A percentile compares a stretch with the other conserved stretches of the same genome.
phyloP scores from a whole-genome alignment of 345 rosid species.

The Dimocarpus longan region DNA sequence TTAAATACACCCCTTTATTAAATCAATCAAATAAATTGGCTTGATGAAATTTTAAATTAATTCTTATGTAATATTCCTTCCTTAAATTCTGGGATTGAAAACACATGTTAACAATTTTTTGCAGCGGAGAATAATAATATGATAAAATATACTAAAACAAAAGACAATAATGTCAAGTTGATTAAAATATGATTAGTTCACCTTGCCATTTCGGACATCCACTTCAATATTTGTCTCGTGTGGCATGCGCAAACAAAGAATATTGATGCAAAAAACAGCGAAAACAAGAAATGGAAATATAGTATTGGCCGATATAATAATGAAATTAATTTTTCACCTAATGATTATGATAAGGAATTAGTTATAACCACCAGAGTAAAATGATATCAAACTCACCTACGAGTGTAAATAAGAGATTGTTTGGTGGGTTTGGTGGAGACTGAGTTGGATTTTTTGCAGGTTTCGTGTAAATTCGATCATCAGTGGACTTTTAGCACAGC shows the following conservation, averaged over 20 bases:
- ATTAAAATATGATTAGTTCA: conserved; percentile 4
- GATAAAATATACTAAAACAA: not conserved
- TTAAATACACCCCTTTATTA: too few relatives aligned
- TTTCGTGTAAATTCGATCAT: not conserved
- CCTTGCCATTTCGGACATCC: not conserved
- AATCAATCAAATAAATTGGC: too few relatives aligned
- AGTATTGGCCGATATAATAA: not conserved
- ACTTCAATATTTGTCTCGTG: not conserved
- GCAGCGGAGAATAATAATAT: not conserved
- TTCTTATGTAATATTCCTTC: not conserved
- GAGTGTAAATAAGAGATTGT: not conserved
- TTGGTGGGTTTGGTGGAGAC: not conserved
- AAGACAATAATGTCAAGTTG: not conserved
- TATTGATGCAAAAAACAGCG: too few relatives aligned
- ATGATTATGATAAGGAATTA: not conserved
- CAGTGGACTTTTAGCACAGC: not conserved
- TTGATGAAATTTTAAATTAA: not conserved
- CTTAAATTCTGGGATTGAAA: conserved; percentile 11
- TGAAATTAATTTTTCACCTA: not conserved
- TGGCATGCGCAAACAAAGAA: not conserved
- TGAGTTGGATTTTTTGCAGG: not conserved
- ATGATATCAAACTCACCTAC: not conserved
- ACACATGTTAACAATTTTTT: not conserved
- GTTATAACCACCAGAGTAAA: conserved; percentile 5
- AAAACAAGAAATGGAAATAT: not conserved